Base-by-base conservation (phyloP, 2,329 filamentous ascomycete genomes). In the Paecilomyces dactylethromorphus region DNA sequence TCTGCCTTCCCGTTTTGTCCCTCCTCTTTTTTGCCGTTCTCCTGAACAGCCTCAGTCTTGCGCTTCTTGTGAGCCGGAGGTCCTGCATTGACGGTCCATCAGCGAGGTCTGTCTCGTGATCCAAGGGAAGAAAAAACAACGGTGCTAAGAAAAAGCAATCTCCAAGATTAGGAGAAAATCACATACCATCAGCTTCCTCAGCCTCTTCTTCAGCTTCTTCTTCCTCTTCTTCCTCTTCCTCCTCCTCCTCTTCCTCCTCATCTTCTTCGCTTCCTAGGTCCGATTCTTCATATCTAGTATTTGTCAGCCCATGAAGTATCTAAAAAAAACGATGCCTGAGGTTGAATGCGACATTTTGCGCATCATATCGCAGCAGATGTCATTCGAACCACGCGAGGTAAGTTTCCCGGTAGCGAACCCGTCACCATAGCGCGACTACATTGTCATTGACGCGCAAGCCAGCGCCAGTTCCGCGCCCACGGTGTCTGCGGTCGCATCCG, bases 191-290 rank as follows among this genome's bases (percentile, higher is more conserved):
- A 11, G 73, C 76, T 1, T 78, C 76, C 6, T 76, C 79, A 3
- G 76, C 55, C 1, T 52, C 55, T 55, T 57, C 57, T 32, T 54
- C 59, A 55, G 56, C 56, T 29, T 54, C 58, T 56, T 59, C 61
- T 45, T 57, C 60, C 29, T 62, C 56, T 21, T 54, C 54, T 24
- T 61, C 59, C 22, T 54, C 55, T n/a, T 58, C 56, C 7, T 56
- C 54, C 8, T 60, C 76, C 1, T 73, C 75, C 1, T 75, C 71
- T 56, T 79, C 78, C 35, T 80, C 81, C 82, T 84, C 87, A 24
- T 82, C 77, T 31, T 87, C 82, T 66, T 59, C 56, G 45, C 57
- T 58, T 33, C 55, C 56, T 26, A 55, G 55, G 51, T 61, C 59
- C 6, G 61, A 61, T 13, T 59, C 60, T 53, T 61, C 57, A 55